phyloP scores from a whole-genome alignment of 2,329 filamentous ascomycete species.

The Colletotrichum coccodes region DNA sequence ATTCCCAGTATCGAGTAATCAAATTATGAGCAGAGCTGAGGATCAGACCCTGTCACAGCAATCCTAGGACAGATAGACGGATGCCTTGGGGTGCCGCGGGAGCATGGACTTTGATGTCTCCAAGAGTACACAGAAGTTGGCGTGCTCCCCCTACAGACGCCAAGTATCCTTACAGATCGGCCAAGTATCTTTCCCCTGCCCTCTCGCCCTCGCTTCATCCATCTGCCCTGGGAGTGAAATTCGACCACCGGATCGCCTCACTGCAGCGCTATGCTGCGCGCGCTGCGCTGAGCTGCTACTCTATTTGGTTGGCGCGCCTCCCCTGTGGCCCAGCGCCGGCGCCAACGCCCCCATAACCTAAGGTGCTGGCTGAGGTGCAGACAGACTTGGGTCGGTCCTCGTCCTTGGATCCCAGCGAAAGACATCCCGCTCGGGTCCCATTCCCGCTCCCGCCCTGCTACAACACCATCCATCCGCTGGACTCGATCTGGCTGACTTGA shows the following conservation, averaged over 20 bases:
- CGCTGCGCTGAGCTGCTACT: background rate
- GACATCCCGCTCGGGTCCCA: conserved; percentile 29
- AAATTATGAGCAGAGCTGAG: conserved; percentile 18
- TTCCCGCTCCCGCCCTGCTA: conserved; percentile 31
- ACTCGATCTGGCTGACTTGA: conserved; percentile 16
- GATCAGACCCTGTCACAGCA: conserved; percentile 29
- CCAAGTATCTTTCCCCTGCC: background rate
- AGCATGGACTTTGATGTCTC: background rate
- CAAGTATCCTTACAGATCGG: background rate
- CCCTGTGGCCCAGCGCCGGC: background rate
- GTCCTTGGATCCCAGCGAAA: conserved; percentile 27
- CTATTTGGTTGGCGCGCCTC: conserved; percentile 23
- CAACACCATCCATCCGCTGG: conserved; percentile 24
- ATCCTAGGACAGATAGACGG: background rate
- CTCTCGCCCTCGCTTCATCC: background rate
- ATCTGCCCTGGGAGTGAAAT: conserved; percentile 19
- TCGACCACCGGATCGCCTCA: conserved; percentile 10
- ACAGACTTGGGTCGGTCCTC: background rate
- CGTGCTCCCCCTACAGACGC: background rate
- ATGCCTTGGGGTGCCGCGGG: background rate
- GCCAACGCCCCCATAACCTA: background rate
- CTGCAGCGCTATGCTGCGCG: background rate
- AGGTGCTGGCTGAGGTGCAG: background rate
- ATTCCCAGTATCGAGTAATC: background rate
- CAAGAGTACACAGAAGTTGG: background rate